These are phyloP conservation scores for Lachnum nothofagi DNA, from an alignment of 2,329 filamentous ascomycete genomes.

Conservation along the genomic window DNA sequence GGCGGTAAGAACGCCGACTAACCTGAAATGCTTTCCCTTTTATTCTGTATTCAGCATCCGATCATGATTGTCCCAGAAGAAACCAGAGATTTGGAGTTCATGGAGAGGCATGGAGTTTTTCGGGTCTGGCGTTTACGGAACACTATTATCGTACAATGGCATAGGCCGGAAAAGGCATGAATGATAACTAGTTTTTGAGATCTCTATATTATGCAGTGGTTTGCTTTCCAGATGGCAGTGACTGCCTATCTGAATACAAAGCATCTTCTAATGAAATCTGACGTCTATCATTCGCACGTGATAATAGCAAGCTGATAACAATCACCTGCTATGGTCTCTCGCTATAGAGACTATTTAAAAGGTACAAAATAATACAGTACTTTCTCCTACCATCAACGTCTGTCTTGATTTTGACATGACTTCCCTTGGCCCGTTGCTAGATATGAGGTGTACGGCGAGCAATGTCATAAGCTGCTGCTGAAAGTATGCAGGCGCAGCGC, in stretches of 20 bases:
- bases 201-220: too few relatives aligned
- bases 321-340: too few relatives aligned
- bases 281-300: not conserved
- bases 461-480: too few relatives aligned
- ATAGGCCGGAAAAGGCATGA: not conserved
- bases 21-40: not conserved
- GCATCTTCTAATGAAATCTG: not conserved
- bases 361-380: too few relatives aligned
- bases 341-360: too few relatives aligned
- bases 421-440: too few relatives aligned
- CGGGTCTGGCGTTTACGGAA: not conserved
- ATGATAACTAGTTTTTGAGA: not conserved
- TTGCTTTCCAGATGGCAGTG: not conserved
- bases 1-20: slow-evolving; percentile 37
- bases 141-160: too few relatives aligned
- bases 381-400: too few relatives aligned
- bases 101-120: not conserved
- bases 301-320: too few relatives aligned
- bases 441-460: too few relatives aligned
- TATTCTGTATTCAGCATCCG: not conserved
- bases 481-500: not conserved
- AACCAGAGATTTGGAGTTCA: not conserved
- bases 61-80: not conserved
- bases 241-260: not conserved
- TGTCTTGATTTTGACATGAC: too few relatives aligned